Base-by-base conservation (phyloP, 108 stramenopile genomes). In the Cyclotella baltica region DNA sequence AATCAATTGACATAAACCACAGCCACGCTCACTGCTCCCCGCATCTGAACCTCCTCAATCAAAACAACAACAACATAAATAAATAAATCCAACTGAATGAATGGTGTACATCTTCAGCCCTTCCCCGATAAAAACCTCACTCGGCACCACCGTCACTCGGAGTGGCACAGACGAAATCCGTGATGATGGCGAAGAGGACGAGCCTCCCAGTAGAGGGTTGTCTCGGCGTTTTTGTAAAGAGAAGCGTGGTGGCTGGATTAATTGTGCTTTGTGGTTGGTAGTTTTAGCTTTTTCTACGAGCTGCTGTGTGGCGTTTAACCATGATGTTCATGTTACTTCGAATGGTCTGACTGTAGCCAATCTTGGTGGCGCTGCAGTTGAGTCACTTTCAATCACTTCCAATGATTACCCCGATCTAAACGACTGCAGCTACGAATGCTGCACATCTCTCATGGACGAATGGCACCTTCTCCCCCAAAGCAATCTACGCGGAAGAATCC, bases 401-500 rank as follows among this genome's bases (percentile, higher is more conserved):
- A 6, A 27, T 27, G n/a, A 3, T n/a, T 16, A 1, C 23, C 2
- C 55, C 25, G 55, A n/a, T 10, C 20, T 55, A 22, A 40, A 58
- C 5, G 2, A 11, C 22, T 58, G 70, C 38, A 53, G 43, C 36
- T 70, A 37, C 34, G 70, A 70, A 25, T 70, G 70, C 36, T 70
- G 70, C 53, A 38, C 36, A 18, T 40, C 43, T 70, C 5, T 38
- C 51, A 25, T 36, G 22, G 22, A 38, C 27, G 4, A 56, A 57
- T 23, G 13, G n/a, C 25, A 70, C 27, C 23, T 38, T 37, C 3
- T 38, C 15, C 8, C 0, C 56, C 19, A n/a, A 40, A 37, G 2
- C 19, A 36, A 70, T 5, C 51, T 70, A 27, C 70, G 70, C 2
- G 70, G 70, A 0, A 37, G 70, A 70, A 57, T 70, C 5, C 57